phyloP scores from a whole-genome alignment of 129 eudicot species.

The Arctium minus region DNA sequence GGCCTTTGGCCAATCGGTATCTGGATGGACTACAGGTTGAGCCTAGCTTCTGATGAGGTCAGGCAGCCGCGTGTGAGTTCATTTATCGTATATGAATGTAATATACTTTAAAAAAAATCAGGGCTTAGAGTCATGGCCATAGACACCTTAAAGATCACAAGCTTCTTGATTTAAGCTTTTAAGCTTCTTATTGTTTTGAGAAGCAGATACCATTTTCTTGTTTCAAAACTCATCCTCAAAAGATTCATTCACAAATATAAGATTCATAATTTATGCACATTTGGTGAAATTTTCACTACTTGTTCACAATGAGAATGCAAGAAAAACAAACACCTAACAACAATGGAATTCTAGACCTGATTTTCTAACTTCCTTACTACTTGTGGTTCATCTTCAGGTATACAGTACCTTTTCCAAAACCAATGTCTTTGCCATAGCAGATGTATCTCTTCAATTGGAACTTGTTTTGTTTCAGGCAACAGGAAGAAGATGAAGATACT shows the following conservation, averaged over 20 bases:
- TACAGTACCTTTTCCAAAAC: slow-evolving; percentile 69
- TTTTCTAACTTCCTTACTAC: slow-evolving; percentile 13
- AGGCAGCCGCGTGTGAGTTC: too few relatives aligned
- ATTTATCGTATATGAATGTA: too few relatives aligned
- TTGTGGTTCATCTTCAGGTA: slow-evolving; percentile 26
- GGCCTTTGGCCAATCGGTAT: too few relatives aligned
- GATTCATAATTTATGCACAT: not conserved
- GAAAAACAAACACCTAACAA: not conserved
- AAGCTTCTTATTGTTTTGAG: not conserved
- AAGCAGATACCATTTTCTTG: not conserved
- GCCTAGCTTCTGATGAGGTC: too few relatives aligned
- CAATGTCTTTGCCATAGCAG: slow-evolving; percentile 66
- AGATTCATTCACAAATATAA: slow-evolving; percentile 1
- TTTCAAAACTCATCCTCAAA: not conserved
- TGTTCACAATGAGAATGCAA: not conserved
- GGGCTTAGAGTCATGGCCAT: too few relatives aligned
- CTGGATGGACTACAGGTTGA: too few relatives aligned
- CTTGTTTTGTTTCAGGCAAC: slow-evolving; percentile 86
- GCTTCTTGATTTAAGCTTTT: not conserved
- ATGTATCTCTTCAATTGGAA: slow-evolving; percentile 84
- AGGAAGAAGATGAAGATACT: slow-evolving; percentile 55
- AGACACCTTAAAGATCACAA: not conserved
- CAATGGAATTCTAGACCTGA: not conserved
- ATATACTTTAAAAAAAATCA: too few relatives aligned
- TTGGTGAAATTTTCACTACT: not conserved